A percentile compares a stretch with the other conserved stretches of the same genome.
phyloP scores from a whole-genome alignment of 306 rosid species.

The Acacia melanoxylon region DNA sequence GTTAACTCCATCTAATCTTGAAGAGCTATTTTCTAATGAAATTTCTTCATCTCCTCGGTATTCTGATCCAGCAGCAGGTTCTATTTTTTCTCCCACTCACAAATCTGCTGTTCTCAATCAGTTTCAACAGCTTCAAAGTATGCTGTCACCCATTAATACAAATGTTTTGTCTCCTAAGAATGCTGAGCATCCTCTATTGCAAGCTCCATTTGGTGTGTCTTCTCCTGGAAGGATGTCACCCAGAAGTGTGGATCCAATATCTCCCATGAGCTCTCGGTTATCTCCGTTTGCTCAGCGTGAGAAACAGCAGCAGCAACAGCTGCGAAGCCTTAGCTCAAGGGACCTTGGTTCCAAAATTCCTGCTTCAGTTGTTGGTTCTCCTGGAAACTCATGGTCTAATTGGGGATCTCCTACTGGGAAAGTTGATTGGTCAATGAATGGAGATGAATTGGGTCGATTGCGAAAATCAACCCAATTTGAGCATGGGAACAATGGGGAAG shows the following conservation, averaged over 20 bases:
- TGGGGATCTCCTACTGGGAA: conserved; percentile 83
- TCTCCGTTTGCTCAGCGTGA: conserved; percentile 67
- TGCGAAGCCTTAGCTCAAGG: conserved; percentile 70
- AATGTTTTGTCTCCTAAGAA: conserved; percentile 64
- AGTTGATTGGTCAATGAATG: conserved; percentile 69
- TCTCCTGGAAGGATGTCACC: conserved; percentile 96
- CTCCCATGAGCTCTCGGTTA: conserved; percentile 70
- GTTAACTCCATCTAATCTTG: conserved; percentile 82
- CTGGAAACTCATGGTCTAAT: conserved; percentile 65
- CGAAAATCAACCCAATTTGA: conserved; percentile 58
- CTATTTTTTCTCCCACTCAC: conserved; percentile 76
- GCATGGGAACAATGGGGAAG: conserved; percentile 69
- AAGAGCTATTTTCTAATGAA: conserved; percentile 78
- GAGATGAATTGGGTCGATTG: conserved; percentile 48
- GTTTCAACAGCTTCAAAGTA: conserved; percentile 82
- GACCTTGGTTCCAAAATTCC: conserved; percentile 63
- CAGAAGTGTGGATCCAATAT: conserved; percentile 68
- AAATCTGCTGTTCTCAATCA: conserved; percentile 75
- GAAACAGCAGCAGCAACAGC: conserved; percentile 58
- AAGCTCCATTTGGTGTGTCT: conserved; percentile 62
- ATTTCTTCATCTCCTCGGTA: conserved; percentile 71
- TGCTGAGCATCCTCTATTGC: conserved; percentile 64
- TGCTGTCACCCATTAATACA: conserved; percentile 74
- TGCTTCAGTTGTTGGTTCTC: conserved; percentile 61
- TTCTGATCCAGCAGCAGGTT: conserved; percentile 63